A percentile compares a stretch with the other conserved stretches of the same genome.
phyloP scores from a whole-genome alignment of 305 asterid species.

The Andrographis paniculata region DNA sequence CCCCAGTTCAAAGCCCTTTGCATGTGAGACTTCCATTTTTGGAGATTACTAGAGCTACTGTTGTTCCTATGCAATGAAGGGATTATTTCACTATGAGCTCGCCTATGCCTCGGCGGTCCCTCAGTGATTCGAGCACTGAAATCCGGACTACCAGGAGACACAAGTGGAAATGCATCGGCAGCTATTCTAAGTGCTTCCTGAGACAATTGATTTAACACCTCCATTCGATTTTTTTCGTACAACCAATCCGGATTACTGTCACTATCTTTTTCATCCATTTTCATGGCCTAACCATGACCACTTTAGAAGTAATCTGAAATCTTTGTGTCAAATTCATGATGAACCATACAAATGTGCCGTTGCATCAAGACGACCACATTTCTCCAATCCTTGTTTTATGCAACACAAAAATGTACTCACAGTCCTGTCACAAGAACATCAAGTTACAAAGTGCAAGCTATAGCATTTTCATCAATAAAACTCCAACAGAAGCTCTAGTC shows the following conservation, averaged over 20 bases:
- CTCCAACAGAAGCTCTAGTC: conserved; percentile 10
- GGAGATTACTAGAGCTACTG: conserved; percentile 32
- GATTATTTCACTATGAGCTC: conserved; percentile 51
- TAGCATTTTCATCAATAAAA: conserved; percentile 10
- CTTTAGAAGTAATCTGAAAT: conserved; percentile 10
- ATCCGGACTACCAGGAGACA: conserved; percentile 23
- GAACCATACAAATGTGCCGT: conserved; percentile 7
- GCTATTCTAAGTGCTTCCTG: conserved; percentile 57
- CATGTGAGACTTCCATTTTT: conserved; percentile 61
- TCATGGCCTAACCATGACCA: conserved; percentile 21
- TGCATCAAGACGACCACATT: conserved; percentile 12
- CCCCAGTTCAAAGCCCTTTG: conserved; percentile 67
- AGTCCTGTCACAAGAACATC: conserved; percentile 12
- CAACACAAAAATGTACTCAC: conserved; percentile 2
- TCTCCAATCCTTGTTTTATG: conserved; percentile 15
- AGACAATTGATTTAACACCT: conserved; percentile 42
- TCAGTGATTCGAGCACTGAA: conserved; percentile 20
- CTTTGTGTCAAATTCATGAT: conserved; percentile 16
- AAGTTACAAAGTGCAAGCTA: conserved; percentile 3
- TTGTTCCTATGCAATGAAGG: conserved; percentile 31
- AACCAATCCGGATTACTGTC: conserved; percentile 36
- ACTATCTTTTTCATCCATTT: conserved; percentile 35
- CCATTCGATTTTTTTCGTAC: conserved; percentile 44
- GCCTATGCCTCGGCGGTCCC: conserved; percentile 49
- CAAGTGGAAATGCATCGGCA: conserved; percentile 45